Conservation (phyloP, 495 filamentous ascomycete species). For the Hypoxylon rickii region DNA sequence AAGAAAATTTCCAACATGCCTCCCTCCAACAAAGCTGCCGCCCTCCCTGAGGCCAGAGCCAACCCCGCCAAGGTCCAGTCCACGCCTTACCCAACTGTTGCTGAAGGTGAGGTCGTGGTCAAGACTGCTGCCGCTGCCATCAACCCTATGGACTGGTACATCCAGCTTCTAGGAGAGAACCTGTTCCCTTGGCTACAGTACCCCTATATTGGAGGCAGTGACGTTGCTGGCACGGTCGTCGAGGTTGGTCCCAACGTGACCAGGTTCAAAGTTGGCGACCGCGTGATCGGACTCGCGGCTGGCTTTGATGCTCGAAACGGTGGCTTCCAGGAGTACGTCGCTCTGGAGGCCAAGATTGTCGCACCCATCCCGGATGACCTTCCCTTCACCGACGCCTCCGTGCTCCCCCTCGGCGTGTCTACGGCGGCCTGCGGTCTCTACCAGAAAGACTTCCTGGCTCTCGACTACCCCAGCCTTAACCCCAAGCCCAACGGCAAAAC, state of each 20-base stretch:
- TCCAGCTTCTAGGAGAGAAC: constrained; percentile 32
- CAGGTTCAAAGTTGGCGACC: constrained; percentile 52
- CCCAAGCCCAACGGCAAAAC: constrained; percentile 37
- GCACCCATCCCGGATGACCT: constrained; percentile 46
- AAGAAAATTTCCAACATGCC: constrained; percentile 17
- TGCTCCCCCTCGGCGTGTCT: constrained; percentile 52
- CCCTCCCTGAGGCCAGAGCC: constrained; percentile 7
- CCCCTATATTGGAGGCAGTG: constrained; percentile 54
- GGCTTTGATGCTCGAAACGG: constrained; percentile 25
- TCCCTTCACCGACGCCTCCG: constrained; percentile 46
- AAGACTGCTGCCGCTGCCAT: constrained; percentile 40
- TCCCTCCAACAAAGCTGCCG: constrained; percentile 26
- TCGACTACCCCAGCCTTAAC: constrained; percentile 25
- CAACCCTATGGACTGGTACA: constrained; percentile 51
- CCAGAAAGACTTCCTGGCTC: constrained; percentile 44
- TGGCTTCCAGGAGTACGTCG: constrained; percentile 49
- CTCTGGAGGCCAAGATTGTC: constrained; percentile 19
- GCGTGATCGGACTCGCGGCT: constrained; percentile 40
- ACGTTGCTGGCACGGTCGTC: constrained; percentile 58
- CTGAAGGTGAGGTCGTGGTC: constrained; percentile 33
- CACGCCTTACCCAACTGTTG: constrained; percentile 24
- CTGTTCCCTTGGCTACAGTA: constrained; percentile 40
- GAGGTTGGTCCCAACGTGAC: constrained; percentile 51
- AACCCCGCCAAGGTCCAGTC: constrained; percentile 12
- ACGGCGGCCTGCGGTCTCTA: constrained; percentile 55